A percentile compares a stretch with the other conserved stretches of the same genome.
phyloP scores from a whole-genome alignment of 192 early-diverging fungal genomes.

The Gaertneriomyces sp. region DNA sequence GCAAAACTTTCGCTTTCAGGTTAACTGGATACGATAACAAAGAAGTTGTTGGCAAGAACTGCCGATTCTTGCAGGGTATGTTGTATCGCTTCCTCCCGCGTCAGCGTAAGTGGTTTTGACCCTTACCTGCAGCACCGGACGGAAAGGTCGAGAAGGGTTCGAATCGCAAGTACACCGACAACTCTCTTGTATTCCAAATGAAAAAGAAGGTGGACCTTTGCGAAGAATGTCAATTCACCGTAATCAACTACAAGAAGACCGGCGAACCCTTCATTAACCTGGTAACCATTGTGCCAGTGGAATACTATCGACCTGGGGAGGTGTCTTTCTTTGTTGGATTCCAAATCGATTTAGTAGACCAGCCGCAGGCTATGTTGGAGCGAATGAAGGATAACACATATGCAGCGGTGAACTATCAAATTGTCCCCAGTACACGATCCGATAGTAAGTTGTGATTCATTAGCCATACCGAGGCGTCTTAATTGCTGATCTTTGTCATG shows the following conservation, averaged over 20 bases:
- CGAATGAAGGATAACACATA: constrained; percentile 48
- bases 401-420: too few relatives aligned
- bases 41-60: constrained; percentile 48
- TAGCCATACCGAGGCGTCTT: too few relatives aligned
- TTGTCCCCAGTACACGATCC: too few relatives aligned
- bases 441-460: too few relatives aligned
- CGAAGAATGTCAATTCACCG: constrained; percentile 62
- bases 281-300: constrained; percentile 61
- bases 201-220: constrained; percentile 42
- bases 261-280: constrained; percentile 70
- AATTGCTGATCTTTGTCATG: too few relatives aligned
- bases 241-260: constrained; percentile 66
- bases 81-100: background rate
- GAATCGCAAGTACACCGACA: constrained; percentile 31
- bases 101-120: background rate
- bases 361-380: constrained; percentile 64
- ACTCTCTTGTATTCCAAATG: constrained; percentile 49
- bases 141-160: constrained; percentile 47
- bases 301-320: constrained; percentile 39
- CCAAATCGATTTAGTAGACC: constrained; percentile 65
- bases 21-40: constrained; percentile 50
- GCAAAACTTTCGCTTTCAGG: constrained; percentile 15
- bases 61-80: constrained; percentile 47
- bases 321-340: constrained; percentile 65
- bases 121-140: constrained; percentile 23